Base-by-base conservation (phyloP, 257 asterid species). In the Solanum neorickii region DNA sequence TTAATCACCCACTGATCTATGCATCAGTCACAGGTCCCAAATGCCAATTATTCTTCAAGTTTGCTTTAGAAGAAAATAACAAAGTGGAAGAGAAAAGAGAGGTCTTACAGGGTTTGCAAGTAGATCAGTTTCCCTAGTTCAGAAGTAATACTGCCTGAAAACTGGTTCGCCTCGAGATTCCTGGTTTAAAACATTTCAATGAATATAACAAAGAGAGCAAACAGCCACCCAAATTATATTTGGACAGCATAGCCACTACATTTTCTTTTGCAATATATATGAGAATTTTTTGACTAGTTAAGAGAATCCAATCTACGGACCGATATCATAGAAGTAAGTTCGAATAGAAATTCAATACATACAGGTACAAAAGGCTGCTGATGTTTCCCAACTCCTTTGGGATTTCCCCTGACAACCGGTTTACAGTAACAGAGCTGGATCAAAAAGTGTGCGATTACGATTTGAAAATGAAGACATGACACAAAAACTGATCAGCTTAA, bases 341-440 rank as follows among this genome's bases (percentile, higher is more conserved):
- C 7, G 2, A 80, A 29, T 76, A 10, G 85, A 80, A 87, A 88
- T 59, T 65, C 66, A 87, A 88, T 86, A 89, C 98, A 59, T 94
- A 96, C 99, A 97, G 87, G 93, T 94, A 95, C 29, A 92, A 93
- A 88, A 97, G 99, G 94, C 89, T 93, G 82, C 94, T 88, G 87
- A 97, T 88, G 88, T 92, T 93, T 85, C 94, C 98, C 90, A 97
- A 88, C 44, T 90, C 93, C 88, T 86, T 91, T 8, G 99, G 98
- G 91, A 97, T 93, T 88, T 88, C 92, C 87, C 99, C 99, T 9
- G 99, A 94, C 89, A 97, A 89, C 84, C 94, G 95, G 89, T 97
- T 97, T 80, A 94, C 99, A 87, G 95, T 94, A 85, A 97, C 92
- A 76, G 98, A 94, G 85, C 99, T 97, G 98, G 92, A 91, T 52